Base-by-base conservation (phyloP, 164 flowering plant genomes). In the Buxus sempervirens region DNA sequence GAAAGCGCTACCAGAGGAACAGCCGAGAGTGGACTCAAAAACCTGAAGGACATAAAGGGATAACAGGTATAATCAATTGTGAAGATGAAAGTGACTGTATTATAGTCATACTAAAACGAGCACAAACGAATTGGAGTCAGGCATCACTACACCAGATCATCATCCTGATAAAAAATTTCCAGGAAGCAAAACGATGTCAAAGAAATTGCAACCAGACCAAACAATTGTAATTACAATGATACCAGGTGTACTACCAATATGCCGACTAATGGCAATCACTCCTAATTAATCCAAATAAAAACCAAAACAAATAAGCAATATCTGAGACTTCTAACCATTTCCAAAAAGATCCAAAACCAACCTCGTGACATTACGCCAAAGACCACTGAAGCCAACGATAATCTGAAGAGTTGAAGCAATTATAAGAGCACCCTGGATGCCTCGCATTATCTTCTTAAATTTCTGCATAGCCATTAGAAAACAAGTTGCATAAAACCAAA, bases 301-400 rank as follows among this genome's bases (percentile, higher is more conserved):
- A 41, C 22, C 53, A 16, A 53, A 48, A 27, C 25, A n/a, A 13
- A 24, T 28, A 19, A 38, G 54, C 41, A 51, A 36, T 27, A 25
- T 56, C 38, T 5, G 48, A 60, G 16, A 48, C 55, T 61, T 32
- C 12, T 18, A 63, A 49, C 23, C 25, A 27, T 18, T 32, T 15
- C 6, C n/a, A 45, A 36, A 14, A 20, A 49, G 66, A 53, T 57
- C 57, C n/a, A n/a, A 45, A 70, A 75, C 82, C 54, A 57, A 95
- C 99, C 98, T 90, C 59, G 93, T 78, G 69, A 93, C 89, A 76
- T 87, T 91, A 54, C 97, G 92, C 99, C 98, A 96, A 54, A 96
- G 96, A 25, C 99, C 99, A 80, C 98, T 96, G 80, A 96, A 93
- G 14, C 99, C 99, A 18, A 96, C 75, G 64, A 96, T 85, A 65